Conservation (phyloP, 2,329 filamentous ascomycete genomes). For the Xylaria sp. region DNA sequence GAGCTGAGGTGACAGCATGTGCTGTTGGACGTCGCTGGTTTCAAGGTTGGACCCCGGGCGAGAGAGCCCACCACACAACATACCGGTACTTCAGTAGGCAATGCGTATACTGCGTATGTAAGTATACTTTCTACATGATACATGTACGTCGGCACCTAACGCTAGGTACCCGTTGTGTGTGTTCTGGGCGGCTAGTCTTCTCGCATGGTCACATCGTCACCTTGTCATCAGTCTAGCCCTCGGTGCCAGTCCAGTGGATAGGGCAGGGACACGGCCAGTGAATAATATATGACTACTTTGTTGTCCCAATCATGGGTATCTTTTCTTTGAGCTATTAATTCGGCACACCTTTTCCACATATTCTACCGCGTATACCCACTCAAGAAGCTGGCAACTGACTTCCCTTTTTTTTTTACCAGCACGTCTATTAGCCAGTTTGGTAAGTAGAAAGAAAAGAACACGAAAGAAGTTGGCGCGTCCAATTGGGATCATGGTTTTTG, state of each 20-base stretch:
- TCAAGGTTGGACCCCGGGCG: neutral
- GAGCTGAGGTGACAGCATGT: neutral
- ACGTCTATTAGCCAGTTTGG: neutral
- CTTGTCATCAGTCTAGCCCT: constrained; percentile 23
- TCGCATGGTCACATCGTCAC: constrained; percentile 13
- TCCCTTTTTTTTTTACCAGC: neutral
- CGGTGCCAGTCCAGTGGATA: constrained; percentile 24
- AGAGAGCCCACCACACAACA: too few relatives aligned
- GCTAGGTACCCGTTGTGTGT: neutral
- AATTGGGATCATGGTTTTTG: neutral
- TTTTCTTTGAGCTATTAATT: neutral
- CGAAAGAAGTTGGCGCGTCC: neutral
- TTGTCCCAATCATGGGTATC: neutral
- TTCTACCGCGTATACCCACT: neutral
- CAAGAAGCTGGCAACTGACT: neutral
- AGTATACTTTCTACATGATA: neutral
- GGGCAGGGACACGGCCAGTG: constrained; percentile 2
- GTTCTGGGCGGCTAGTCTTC: constrained; percentile 4
- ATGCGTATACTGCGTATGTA: too few relatives aligned
- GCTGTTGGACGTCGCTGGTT: neutral
- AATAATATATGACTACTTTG: constrained; percentile 16
- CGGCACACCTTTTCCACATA: neutral
- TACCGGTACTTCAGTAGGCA: neutral
- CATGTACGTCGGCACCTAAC: constrained; percentile 4
- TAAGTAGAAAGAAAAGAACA: neutral